Evolutionary conservation across 2,329 filamentous ascomycete genomes (phyloP).

Genomic region (Aspergillus ochraceoroseus): DNA sequence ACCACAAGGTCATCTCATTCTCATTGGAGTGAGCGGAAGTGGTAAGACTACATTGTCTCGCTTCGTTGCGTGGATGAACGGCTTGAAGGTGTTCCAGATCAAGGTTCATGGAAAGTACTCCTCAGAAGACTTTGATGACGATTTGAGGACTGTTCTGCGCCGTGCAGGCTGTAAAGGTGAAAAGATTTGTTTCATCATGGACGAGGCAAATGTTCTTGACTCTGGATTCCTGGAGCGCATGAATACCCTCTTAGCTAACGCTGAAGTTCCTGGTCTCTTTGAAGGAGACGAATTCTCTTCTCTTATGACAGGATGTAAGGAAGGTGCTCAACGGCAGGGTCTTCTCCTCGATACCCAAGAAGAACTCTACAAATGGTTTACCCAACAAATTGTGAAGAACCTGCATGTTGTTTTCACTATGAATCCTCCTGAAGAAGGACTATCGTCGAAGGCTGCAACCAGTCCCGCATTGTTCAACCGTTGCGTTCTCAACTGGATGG

Average conservation of each 20-base stretch:
- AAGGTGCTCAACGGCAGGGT: constrained; percentile 93
- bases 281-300: constrained; percentile 98
- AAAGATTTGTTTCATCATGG: constrained; percentile 99
- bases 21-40: constrained; percentile 97
- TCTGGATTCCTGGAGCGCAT: constrained; percentile 98
- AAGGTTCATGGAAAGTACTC: constrained; percentile 99
- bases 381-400: constrained; percentile 97
- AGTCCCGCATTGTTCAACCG: constrained; percentile 98
- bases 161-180: constrained; percentile 96
- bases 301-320: constrained; percentile 99
- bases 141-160: constrained; percentile 86
- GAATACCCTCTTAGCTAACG: constrained; percentile 97
- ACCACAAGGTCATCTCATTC: constrained; percentile 93
- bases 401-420: constrained; percentile 99
- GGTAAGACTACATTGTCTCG: constrained; percentile 97
- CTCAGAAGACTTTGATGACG: constrained; percentile 96
- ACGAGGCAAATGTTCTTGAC: constrained; percentile 96
- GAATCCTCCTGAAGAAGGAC: constrained; percentile 93
- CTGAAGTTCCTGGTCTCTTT: constrained; percentile 97
- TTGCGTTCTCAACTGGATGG: constrained; percentile 99
- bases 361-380: constrained; percentile 99
- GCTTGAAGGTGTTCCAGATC: constrained; percentile 97
- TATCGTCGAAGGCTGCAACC: constrained; percentile 93
- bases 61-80: constrained; percentile 99
- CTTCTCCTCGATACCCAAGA: constrained; percentile 94